Base-by-base conservation (phyloP, 805 yeast species). In the Crinitomyces ghanaensis region DNA sequence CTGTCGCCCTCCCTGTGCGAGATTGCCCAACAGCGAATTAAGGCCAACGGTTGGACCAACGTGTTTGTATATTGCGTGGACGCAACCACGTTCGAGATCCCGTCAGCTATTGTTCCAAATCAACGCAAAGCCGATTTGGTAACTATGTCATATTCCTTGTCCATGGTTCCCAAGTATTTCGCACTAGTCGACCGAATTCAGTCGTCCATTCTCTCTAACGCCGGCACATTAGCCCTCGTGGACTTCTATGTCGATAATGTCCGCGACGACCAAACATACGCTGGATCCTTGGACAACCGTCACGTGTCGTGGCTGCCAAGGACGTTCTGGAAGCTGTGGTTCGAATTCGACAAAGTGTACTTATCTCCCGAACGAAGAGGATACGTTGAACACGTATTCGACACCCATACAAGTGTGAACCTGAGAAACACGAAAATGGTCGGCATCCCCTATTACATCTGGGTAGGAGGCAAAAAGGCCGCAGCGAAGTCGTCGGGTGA, bases 241-340 rank as follows among this genome's bases (percentile, higher is more conserved):
- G 93, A 81, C 51, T 82, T 81, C 54, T 88, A 88, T 36, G 79
- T 79, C 38, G n/a, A n/a, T n/a, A n/a, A n/a, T n/a, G n/a, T n/a
- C n/a, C n/a, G n/a, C n/a, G n/a, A n/a, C n/a, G n/a, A n/a, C n/a
- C 91, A 80, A 52, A 65, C 78, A 16, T 56, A 62, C 29, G 74
- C 75, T 33, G 93, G 93, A 33, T 91, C 93, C 6, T 59, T 74
- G 43, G 67, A 67, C 20, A 68, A 72, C 47, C 66, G 93, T 49
- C 79, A 79, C 51, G 74, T 71, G 40, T 77, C 83, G 18, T 81
- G 93, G 93, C 40, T 77, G 36, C 65, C 70, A 32, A 66, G 93
- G 51, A 78, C 82, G 19, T 82, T 81, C 52, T 81, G 93, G 93
- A 68, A 85, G 50, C 61, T 77, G 28, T 82, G 93, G 93, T 81